phyloP scores from a whole-genome alignment of 2,329 filamentous ascomycete species.

The Colletotrichum caudatum region DNA sequence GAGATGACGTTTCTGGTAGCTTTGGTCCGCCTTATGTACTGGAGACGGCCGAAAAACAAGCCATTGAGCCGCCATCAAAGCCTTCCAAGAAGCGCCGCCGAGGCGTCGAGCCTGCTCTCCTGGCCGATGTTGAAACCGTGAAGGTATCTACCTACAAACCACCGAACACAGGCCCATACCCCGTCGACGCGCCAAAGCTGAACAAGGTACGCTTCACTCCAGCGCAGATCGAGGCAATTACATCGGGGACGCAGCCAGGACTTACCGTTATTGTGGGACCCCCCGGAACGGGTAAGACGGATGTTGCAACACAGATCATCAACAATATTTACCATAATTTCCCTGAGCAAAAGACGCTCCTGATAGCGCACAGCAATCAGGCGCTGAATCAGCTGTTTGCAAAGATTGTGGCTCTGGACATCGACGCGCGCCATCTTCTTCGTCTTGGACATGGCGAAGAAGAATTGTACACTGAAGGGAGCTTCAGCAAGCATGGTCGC shows the following conservation, averaged over 20 bases:
- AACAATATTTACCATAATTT: constrained; percentile 99
- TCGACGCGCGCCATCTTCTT: constrained; percentile 93
- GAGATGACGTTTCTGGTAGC: constrained; percentile 75
- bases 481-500: constrained; percentile 92
- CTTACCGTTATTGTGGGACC: constrained; percentile 94
- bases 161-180: constrained; percentile 90
- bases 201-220: constrained; percentile 92
- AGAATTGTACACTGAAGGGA: constrained; percentile 86
- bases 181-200: constrained; percentile 81
- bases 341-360: constrained; percentile 87
- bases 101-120: constrained; percentile 76
- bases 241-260: constrained; percentile 93
- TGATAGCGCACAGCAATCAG: constrained; percentile 97
- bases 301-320: constrained; percentile 98
- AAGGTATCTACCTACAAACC: constrained; percentile 92
- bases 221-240: constrained; percentile 90
- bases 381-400: constrained; percentile 97
- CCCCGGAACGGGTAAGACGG: constrained; percentile 98
- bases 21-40: constrained; percentile 92
- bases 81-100: constrained; percentile 89
- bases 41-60: constrained; percentile 70
- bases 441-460: constrained; percentile 96
- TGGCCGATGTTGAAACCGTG: constrained; percentile 74
- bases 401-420: constrained; percentile 96
- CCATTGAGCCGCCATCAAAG: constrained; percentile 64